Conservation (phyloP, 2,329 filamentous ascomycete species). For the Pezicula radicicola region DNA sequence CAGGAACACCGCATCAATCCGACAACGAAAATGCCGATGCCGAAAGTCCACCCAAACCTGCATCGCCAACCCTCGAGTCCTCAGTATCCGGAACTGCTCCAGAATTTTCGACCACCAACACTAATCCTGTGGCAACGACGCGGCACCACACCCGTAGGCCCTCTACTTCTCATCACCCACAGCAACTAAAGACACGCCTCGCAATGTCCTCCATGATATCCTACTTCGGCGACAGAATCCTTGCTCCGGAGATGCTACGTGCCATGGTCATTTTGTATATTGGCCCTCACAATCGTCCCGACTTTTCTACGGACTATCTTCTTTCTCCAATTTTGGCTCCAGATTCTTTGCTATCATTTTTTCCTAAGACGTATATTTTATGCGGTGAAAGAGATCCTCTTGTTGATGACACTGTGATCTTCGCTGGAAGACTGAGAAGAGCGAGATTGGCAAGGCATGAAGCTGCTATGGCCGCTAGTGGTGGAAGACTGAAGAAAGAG, state of each 20-base stretch:
- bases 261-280: slow-evolving; percentile 99
- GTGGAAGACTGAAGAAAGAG: slow-evolving; percentile 46
- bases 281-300: slow-evolving; percentile 86
- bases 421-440: slow-evolving; percentile 82
- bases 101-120: background rate
- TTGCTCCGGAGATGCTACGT: slow-evolving; percentile 97
- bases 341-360: slow-evolving; percentile 76
- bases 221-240: slow-evolving; percentile 92
- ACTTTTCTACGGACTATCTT: slow-evolving; percentile 88
- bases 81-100: background rate
- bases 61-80: slow-evolving; percentile 4
- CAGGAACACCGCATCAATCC: slow-evolving; percentile 78
- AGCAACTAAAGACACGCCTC: slow-evolving; percentile 75
- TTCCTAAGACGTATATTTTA: slow-evolving; percentile 91
- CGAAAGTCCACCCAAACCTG: slow-evolving; percentile 31
- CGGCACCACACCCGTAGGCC: slow-evolving; percentile 13
- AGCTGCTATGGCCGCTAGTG: slow-evolving; percentile 49
- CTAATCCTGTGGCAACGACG: slow-evolving; percentile 4
- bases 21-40: slow-evolving; percentile 58
- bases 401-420: slow-evolving; percentile 95
- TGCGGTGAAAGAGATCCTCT: slow-evolving; percentile 94
- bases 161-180: slow-evolving; percentile 46
- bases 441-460: slow-evolving; percentile 61
- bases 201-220: slow-evolving; percentile 97
- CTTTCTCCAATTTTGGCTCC: slow-evolving; percentile 89